Percentiles rank a stretch among this genome's conserved stretches.
These are phyloP conservation scores for Rubroboletus satanas DNA, from an alignment of 768 basidiomycete species.

Conservation along the genomic window DNA sequence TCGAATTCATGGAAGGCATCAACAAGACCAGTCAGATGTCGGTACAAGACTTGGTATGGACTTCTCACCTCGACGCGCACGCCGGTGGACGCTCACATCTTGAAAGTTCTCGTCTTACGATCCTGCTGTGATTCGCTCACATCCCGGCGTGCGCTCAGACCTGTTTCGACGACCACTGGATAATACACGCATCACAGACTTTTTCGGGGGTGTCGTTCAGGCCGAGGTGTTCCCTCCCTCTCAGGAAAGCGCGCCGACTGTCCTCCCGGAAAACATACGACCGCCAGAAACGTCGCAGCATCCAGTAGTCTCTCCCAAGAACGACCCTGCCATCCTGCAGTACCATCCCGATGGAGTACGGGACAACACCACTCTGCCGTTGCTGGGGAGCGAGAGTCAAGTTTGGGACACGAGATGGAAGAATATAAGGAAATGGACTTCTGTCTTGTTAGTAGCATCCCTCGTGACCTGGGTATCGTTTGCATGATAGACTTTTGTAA, in stretches of 20 bases:
- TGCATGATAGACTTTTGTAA: conserved; percentile 8
- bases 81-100: conserved; percentile 6
- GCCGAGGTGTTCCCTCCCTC: conserved; percentile 56
- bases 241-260: neutral
- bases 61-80: neutral
- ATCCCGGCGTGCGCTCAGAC: conserved; percentile 85
- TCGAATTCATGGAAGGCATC: conserved; percentile 88
- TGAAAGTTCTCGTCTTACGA: conserved; percentile 81
- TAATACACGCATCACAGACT: conserved; percentile 69
- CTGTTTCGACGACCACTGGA: conserved; percentile 69
- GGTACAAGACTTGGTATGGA: conserved; percentile 78
- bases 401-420: conserved; percentile 22
- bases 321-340: neutral
- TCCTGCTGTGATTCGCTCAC: conserved; percentile 68
- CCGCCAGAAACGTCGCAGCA: neutral
- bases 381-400: neutral
- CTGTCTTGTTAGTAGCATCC: conserved; percentile 22
- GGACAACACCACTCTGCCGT: neutral
- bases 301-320: neutral
- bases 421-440: conserved; percentile 28
- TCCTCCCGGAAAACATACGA: neutral
- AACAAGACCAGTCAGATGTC: conserved; percentile 84
- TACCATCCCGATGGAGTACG: neutral
- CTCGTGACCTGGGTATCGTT: conserved; percentile 30
- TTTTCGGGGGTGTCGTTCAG: conserved; percentile 84